Evolutionary conservation across 2,329 filamentous ascomycete genomes (phyloP), one percentile per base, ranked within the genome.

Genomic region (Stemphylium beticola): DNA sequence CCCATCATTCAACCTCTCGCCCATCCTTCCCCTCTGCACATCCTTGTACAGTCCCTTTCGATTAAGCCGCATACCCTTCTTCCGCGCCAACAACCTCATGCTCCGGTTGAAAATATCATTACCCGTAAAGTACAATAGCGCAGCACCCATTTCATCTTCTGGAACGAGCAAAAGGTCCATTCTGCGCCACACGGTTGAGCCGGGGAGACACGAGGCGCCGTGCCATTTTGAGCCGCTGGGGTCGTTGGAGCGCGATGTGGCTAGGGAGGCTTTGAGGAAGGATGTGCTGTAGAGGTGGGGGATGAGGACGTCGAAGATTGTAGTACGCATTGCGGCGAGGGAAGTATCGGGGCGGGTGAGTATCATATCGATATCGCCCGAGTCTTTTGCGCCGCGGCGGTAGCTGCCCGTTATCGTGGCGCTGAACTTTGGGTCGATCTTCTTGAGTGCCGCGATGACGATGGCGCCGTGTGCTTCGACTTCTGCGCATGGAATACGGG

Each of bases 91-190:
- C 14, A 96, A 76, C 60, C 93, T 80, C 73, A 97, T 85, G 68
- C 91, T 96, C 14, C 93, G 82, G 73, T 97, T 97, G 78, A 97
- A 97, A 31, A 96, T 89, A 71, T 96, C 93, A 64, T 97, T 95
- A 1, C 93, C 93, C 0, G 93, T 97, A 69, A 97, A 98, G 71
- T 97, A 97, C n/a, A 97, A 83, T 57, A 97, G 73, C 0, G 93
- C 92, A 0, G 91, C 93, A 1, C 93, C 93, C 45, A 92, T 82
- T 74, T 96, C 88, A 2, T 84, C 80, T 62, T 87, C 87, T 0
- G 93, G 92, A 0, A 96, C 93, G 4, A 96, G 83, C 1, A 97
- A 79, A 17, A 97, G 83, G 70, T 97, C 93, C 57, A 97, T 88
- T 2, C 92, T 85, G 8, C 92, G 83, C 92, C 92, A 96, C 0